phyloP scores from a whole-genome alignment of 1,139 yeast species.

The Yamadazyma buinensis region DNA sequence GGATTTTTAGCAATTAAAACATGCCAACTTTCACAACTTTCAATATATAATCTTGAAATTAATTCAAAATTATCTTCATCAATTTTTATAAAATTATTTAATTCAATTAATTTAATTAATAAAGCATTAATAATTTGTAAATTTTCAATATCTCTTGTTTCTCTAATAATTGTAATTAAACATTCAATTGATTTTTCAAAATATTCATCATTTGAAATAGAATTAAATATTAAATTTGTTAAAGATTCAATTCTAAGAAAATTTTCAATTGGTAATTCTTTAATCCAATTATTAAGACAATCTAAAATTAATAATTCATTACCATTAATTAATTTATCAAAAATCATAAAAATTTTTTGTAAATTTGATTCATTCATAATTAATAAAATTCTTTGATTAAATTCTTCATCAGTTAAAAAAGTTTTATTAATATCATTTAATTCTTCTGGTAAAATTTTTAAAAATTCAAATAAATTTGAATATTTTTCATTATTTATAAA shows the following conservation, averaged over 20 bases:
- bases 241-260: constrained; percentile 60
- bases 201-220: constrained; percentile 59
- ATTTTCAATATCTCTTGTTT: constrained; percentile 73
- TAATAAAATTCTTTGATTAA: constrained; percentile 60
- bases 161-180: constrained; percentile 70
- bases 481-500: constrained; percentile 32
- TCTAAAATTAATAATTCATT: constrained; percentile 48
- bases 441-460: constrained; percentile 90
- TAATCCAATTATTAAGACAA: constrained; percentile 86
- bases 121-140: constrained; percentile 61
- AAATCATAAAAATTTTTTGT: constrained; percentile 59
- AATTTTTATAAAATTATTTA: constrained; percentile 48
- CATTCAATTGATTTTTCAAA: constrained; percentile 91
- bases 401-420: constrained; percentile 79
- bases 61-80: constrained; percentile 76
- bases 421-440: constrained; percentile 73
- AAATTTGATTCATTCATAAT: constrained; percentile 56
- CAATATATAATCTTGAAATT: constrained; percentile 75
- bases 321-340: constrained; percentile 47
- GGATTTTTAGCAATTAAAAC: constrained; percentile 77
- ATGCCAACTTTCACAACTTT: constrained; percentile 97
- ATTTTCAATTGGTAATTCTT: constrained; percentile 71
- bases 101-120: constrained; percentile 60
- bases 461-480: constrained; percentile 58
- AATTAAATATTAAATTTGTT: constrained; percentile 64